phyloP scores from a whole-genome alignment of 208 protist species.

The Crithidia brevicula region DNA sequence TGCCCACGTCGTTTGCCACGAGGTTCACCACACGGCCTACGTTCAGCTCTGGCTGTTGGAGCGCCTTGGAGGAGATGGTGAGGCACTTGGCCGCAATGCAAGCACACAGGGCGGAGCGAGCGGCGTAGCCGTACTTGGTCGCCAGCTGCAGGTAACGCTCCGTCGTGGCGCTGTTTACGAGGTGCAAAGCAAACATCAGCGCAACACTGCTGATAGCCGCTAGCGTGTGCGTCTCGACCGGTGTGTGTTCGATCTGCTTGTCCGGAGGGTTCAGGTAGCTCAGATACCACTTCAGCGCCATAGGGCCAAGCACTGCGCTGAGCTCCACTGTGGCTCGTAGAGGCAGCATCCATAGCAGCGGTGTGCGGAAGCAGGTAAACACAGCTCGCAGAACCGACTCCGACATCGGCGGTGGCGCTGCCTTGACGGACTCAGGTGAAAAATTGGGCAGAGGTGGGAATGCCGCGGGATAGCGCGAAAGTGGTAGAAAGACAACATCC shows the following conservation, averaged over 20 bases:
- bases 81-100: conserved; percentile 86
- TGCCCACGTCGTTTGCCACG: conserved; percentile 7
- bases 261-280: conserved; percentile 36
- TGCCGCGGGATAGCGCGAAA: conserved; percentile 48
- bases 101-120: conserved; percentile 59
- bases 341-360: conserved; percentile 40
- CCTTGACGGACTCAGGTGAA: neutral
- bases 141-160: conserved; percentile 60
- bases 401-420: neutral
- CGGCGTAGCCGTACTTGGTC: conserved; percentile 29
- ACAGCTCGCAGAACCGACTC: neutral
- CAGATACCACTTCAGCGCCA: conserved; percentile 55
- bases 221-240: neutral
- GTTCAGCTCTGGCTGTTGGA: conserved; percentile 69
- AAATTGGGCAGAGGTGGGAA: neutral
- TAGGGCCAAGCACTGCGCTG: conserved; percentile 44
- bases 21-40: conserved; percentile 88
- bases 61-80: conserved; percentile 37
- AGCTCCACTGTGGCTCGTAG: conserved; percentile 57
- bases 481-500: conserved; percentile 28
- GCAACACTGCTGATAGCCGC: neutral
- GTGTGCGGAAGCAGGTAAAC: neutral
- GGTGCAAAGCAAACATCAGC: conserved; percentile 27
- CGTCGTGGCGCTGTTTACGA: conserved; percentile 38
- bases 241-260: no score